A percentile compares a stretch with the other conserved stretches of the same genome.
These are phyloP conservation scores for Tylopilus sp. DNA, from an alignment of 1,284 basidiomycete species.

Conservation along the genomic window DNA sequence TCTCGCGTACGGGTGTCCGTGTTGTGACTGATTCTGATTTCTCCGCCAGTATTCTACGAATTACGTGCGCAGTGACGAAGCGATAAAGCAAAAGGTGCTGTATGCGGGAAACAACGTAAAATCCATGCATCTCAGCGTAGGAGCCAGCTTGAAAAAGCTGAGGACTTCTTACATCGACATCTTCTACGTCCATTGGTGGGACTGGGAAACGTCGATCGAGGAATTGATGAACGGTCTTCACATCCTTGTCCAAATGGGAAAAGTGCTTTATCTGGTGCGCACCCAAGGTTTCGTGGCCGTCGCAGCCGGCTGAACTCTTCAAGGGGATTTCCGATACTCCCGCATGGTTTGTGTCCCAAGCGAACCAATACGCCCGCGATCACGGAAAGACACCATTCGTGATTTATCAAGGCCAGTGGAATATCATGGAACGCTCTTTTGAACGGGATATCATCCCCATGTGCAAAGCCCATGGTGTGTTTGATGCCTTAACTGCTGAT, in stretches of 20 bases:
- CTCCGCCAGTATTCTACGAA: slow-evolving; percentile 32
- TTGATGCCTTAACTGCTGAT: background rate
- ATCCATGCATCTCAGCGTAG: slow-evolving; percentile 31
- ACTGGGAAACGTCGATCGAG: slow-evolving; percentile 38
- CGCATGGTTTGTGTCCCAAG: slow-evolving; percentile 52
- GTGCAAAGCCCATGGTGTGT: slow-evolving; percentile 39
- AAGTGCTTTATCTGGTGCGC: slow-evolving; percentile 43
- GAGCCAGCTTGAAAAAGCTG: slow-evolving; percentile 42
- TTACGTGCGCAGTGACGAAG: slow-evolving; percentile 23
- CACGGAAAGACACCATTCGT: slow-evolving; percentile 50
- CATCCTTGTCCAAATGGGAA: slow-evolving; percentile 37
- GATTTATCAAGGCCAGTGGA: slow-evolving; percentile 57
- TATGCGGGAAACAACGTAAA: slow-evolving; percentile 39
- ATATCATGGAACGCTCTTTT: slow-evolving; percentile 46
- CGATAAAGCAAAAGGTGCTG: slow-evolving; percentile 26
- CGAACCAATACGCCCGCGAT: slow-evolving; percentile 51
- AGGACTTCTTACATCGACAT: slow-evolving; percentile 44
- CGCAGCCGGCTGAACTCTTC: background rate
- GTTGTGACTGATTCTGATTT: background rate
- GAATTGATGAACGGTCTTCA: slow-evolving; percentile 51
- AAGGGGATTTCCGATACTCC: slow-evolving; percentile 42
- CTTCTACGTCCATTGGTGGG: slow-evolving; percentile 29
- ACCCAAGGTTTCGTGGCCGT: background rate
- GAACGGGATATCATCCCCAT: slow-evolving; percentile 62
- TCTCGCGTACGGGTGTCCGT: background rate